These are phyloP conservation scores for Exophiala lecanii-corni DNA, from an alignment of 2,329 filamentous ascomycete species.

Conservation along the genomic window DNA sequence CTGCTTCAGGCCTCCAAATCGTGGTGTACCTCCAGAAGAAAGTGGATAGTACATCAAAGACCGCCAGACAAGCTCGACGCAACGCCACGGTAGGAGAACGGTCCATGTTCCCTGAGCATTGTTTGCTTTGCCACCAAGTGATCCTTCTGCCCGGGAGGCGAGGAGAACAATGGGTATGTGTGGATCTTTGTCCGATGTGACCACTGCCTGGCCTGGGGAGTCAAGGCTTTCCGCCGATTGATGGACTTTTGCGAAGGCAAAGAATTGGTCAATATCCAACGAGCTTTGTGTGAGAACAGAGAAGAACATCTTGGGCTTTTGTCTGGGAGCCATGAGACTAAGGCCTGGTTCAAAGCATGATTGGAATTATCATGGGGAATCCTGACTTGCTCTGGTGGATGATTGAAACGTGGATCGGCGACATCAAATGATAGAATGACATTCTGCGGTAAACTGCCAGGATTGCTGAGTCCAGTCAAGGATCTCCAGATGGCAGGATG, in stretches of 20 bases:
- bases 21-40: slow-evolving; percentile 71
- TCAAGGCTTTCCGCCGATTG: slow-evolving; percentile 66
- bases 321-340: slow-evolving; percentile 67
- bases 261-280: slow-evolving; percentile 61
- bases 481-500: slow-evolving; percentile 34
- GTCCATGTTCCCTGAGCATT: slow-evolving; percentile 70
- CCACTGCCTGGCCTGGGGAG: slow-evolving; percentile 60
- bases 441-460: slow-evolving; percentile 64
- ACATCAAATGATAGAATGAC: slow-evolving; percentile 68
- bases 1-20: slow-evolving; percentile 78
- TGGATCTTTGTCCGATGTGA: slow-evolving; percentile 59
- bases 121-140: slow-evolving; percentile 40
- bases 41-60: slow-evolving; percentile 76
- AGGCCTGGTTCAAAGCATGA: slow-evolving; percentile 51
- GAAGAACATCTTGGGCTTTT: slow-evolving; percentile 41
- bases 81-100: slow-evolving; percentile 84
- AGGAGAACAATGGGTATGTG: slow-evolving; percentile 72
- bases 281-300: slow-evolving; percentile 65
- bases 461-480: slow-evolving; percentile 56
- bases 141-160: slow-evolving; percentile 32
- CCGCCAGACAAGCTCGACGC: slow-evolving; percentile 80
- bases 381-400: slow-evolving; percentile 60
- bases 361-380: slow-evolving; percentile 28
- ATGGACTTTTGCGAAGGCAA: slow-evolving; percentile 74
- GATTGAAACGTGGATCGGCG: slow-evolving; percentile 73